A percentile compares a stretch with the other conserved stretches of the same genome.
phyloP scores from a whole-genome alignment of 2,329 filamentous ascomycete genomes.

The Helotiales sp. region DNA sequence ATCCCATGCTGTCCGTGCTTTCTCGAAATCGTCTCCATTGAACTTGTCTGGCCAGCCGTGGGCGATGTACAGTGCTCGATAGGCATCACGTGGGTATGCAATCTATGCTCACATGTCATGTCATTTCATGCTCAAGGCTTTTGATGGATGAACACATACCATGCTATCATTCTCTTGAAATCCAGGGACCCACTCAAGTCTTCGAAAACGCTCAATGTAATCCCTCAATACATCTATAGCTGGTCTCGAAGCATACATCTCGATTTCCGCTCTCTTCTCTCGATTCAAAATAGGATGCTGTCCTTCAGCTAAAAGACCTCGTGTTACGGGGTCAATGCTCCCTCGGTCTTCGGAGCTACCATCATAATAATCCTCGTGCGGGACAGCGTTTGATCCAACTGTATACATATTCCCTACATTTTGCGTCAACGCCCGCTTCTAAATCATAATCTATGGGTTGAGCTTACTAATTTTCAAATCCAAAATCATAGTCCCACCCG shows the following conservation, averaged over 20 bases:
- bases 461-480: neutral
- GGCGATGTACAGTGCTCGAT: neutral
- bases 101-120: neutral
- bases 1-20: neutral
- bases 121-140: neutral
- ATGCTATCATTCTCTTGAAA: neutral
- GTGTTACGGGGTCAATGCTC: neutral
- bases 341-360: neutral
- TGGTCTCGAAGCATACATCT: neutral
- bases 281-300: neutral
- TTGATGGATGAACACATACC: neutral
- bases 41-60: neutral
- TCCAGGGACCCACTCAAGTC: neutral
- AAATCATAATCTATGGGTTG: neutral
- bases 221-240: neutral
- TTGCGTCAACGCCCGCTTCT: neutral
- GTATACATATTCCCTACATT: neutral
- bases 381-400: neutral
- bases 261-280: neutral
- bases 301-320: neutral
- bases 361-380: neutral
- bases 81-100: neutral
- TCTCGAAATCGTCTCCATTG: neutral
- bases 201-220: neutral
- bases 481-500: neutral